Evolutionary conservation across 176 grass and related monocot species (phyloP).

Genomic region (Musa troglodytarum): DNA sequence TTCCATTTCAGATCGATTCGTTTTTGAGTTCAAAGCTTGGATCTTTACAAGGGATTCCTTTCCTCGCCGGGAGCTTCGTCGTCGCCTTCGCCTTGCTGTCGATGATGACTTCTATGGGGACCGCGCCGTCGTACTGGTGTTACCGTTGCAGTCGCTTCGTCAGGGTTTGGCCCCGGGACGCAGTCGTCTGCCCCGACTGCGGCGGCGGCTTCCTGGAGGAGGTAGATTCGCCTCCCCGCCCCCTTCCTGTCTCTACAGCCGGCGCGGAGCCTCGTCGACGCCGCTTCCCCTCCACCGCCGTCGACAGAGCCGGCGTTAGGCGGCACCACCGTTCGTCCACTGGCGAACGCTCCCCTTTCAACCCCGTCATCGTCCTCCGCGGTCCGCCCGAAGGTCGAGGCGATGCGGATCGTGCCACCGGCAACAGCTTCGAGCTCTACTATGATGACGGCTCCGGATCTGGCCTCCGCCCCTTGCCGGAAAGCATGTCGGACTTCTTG

Average conservation of each 20-base stretch:
- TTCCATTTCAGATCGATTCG: background rate
- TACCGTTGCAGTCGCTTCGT: constrained; percentile 10
- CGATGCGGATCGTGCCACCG: background rate
- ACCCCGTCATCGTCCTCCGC: constrained; percentile 11
- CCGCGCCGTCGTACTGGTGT: constrained; percentile 9
- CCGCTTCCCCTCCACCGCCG: background rate
- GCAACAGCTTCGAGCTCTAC: constrained; percentile 4
- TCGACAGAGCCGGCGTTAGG: background rate
- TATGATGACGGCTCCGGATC: constrained; percentile 1
- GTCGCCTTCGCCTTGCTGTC: background rate
- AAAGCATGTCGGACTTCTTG: constrained; percentile 6
- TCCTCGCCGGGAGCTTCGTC: no score
- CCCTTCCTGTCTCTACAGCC: background rate
- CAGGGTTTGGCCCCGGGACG: constrained; percentile 1
- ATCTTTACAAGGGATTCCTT: no score
- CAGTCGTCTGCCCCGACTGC: constrained; percentile 9
- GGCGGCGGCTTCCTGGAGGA: constrained; percentile 7
- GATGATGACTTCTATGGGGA: background rate
- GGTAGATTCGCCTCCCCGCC: background rate
- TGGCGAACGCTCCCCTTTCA: background rate
- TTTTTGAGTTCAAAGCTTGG: background rate
- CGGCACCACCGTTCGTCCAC: background rate
- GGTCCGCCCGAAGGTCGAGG: background rate
- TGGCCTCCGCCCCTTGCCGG: background rate
- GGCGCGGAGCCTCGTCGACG: background rate